phyloP scores from a whole-genome alignment of 2,329 filamentous ascomycete species.

The Trichophyton simii region DNA sequence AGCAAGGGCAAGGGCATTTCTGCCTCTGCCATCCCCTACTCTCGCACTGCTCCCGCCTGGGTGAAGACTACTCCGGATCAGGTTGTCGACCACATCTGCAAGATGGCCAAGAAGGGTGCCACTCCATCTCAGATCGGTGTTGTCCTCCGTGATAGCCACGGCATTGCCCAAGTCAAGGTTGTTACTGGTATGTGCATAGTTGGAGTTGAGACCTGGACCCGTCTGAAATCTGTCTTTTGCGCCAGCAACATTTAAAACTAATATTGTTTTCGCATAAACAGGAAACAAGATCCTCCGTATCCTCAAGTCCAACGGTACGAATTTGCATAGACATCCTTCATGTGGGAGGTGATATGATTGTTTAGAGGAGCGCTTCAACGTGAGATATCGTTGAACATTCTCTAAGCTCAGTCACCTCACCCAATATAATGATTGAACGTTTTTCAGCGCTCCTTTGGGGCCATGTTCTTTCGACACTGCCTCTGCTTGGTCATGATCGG shows the following conservation, averaged over 20 bases:
- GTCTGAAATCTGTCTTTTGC: not conserved
- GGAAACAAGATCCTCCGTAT: conserved; percentile 99
- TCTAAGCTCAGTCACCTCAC: not conserved
- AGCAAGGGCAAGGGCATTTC: conserved; percentile 99
- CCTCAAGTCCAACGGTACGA: conserved; percentile 90
- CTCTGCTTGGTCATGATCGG: conserved; percentile 70
- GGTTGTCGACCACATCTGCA: conserved; percentile 98
- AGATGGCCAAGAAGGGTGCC: conserved; percentile 97
- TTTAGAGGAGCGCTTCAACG: not conserved
- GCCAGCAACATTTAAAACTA: not conserved
- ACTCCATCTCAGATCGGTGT: conserved; percentile 99
- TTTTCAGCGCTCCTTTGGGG: not conserved
- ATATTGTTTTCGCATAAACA: conserved; percentile 33
- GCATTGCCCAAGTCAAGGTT: conserved; percentile 93
- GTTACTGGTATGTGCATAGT: conserved; percentile 63
- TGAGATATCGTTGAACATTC: conserved; percentile 2
- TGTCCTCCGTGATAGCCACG: conserved; percentile 93
- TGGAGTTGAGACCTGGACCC: not conserved
- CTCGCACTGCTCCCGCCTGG: conserved; percentile 82
- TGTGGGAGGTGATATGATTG: not conserved
- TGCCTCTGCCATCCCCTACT: conserved; percentile 91
- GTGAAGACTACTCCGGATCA: conserved; percentile 97
- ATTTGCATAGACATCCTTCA: conserved; percentile 11
- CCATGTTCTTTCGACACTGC: conserved; percentile 35
- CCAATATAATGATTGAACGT: not conserved